Percentiles rank a stretch among this genome's conserved stretches.
Evolutionary conservation across 768 basidiomycete species (phyloP).

Genomic region (Russula brevipes): DNA sequence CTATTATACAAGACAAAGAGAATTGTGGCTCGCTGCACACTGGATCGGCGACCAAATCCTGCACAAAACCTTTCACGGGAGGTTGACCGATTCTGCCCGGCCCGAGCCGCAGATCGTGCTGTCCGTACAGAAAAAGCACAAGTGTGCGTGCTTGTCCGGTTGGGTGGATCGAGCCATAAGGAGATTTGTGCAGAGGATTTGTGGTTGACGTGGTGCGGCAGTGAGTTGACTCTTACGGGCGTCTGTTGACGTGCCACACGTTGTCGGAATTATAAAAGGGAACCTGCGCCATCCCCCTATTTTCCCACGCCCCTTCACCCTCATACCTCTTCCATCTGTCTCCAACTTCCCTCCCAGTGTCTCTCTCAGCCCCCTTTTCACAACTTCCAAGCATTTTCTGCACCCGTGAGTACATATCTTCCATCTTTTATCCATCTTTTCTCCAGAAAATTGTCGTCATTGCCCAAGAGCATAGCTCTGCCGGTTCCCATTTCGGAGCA

Average conservation of each 20-base stretch:
- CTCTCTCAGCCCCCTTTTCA: slow-evolving; percentile 14
- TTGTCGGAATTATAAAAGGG: slow-evolving; percentile 26
- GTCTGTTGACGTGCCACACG: slow-evolving; percentile 19
- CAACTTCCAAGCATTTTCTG: slow-evolving; percentile 4
- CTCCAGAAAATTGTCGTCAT: neutral
- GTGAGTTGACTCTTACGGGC: slow-evolving; percentile 11
- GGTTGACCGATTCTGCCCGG: too few species aligned
- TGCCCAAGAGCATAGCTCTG: neutral
- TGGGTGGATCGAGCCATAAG: too few species aligned
- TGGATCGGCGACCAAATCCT: neutral
- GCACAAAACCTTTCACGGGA: neutral
- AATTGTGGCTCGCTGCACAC: neutral
- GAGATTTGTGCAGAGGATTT: too few species aligned
- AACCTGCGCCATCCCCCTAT: slow-evolving; percentile 20
- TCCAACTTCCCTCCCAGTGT: slow-evolving; percentile 16
- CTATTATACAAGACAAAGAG: too few species aligned
- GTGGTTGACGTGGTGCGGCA: neutral
- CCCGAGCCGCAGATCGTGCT: too few species aligned
- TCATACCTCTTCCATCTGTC: slow-evolving; percentile 26
- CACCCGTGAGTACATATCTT: slow-evolving; percentile 14
- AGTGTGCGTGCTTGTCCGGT: too few species aligned
- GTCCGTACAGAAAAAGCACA: too few species aligned
- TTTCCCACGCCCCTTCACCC: slow-evolving; percentile 31
- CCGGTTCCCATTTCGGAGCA: slow-evolving; percentile 12
- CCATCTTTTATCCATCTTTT: neutral